These are phyloP conservation scores for Yamadazyma sp. DNA, from an alignment of 805 yeast genomes.

Conservation along the genomic window DNA sequence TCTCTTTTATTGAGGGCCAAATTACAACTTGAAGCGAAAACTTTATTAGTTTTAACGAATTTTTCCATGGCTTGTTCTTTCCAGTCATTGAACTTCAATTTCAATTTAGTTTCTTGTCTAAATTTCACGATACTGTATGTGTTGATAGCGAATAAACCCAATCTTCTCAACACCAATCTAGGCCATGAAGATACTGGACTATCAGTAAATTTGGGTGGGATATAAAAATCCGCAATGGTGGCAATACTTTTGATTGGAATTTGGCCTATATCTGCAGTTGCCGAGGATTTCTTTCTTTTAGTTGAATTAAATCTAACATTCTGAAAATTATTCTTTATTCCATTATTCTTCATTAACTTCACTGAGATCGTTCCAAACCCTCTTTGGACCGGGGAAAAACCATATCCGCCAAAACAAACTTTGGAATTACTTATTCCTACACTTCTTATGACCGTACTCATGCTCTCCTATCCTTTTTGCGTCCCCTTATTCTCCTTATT, in stretches of 20 bases:
- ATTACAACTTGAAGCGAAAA: slow-evolving; percentile 60
- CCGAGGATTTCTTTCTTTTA: slow-evolving; percentile 14
- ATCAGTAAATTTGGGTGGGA: slow-evolving; percentile 33
- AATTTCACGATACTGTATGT: slow-evolving; percentile 51
- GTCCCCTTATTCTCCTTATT: too few species aligned
- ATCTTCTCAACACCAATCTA: slow-evolving; percentile 52
- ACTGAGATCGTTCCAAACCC: too few species aligned
- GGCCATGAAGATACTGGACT: slow-evolving; percentile 37
- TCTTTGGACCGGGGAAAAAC: too few species aligned
- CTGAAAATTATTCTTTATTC: too few species aligned
- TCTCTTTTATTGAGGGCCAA: slow-evolving; percentile 27
- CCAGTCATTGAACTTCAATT: slow-evolving; percentile 71
- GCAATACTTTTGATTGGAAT: slow-evolving; percentile 38
- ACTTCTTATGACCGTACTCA: too few species aligned
- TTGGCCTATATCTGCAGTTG: slow-evolving; percentile 29
- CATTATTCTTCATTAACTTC: too few species aligned
- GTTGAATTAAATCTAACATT: slow-evolving; percentile 9
- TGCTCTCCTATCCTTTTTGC: too few species aligned
- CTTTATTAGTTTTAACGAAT: slow-evolving; percentile 74
- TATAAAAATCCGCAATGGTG: slow-evolving; percentile 41
- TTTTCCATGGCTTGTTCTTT: slow-evolving; percentile 78
- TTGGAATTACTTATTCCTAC: too few species aligned
- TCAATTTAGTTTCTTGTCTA: slow-evolving; percentile 39
- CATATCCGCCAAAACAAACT: too few species aligned
- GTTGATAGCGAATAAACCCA: slow-evolving; percentile 66